phyloP scores from a whole-genome alignment of 805 yeast genomes.

The Dipodascus albidus region DNA sequence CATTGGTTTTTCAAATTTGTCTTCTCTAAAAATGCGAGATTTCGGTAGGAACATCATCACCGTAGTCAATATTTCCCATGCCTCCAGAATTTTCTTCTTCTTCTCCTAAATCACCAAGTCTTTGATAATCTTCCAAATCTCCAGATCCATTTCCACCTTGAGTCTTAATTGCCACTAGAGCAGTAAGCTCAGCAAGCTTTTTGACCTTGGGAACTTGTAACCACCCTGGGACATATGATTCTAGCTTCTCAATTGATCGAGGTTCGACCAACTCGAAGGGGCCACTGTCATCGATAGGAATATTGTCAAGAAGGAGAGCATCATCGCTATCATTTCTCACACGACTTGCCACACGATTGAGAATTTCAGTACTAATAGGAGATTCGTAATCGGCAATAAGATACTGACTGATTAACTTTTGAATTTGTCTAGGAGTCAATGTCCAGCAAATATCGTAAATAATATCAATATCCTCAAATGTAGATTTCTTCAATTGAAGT shows the following conservation, averaged over 20 bases:
- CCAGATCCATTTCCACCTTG: background rate
- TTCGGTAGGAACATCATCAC: constrained; percentile 1
- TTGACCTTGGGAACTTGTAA: constrained; percentile 80
- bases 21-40: background rate
- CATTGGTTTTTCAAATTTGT: too few species aligned
- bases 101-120: background rate
- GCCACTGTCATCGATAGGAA: constrained; percentile 31
- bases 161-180: constrained; percentile 15
- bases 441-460: constrained; percentile 92
- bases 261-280: constrained; percentile 32
- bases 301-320: constrained; percentile 22
- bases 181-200: constrained; percentile 66
- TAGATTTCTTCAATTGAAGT: constrained; percentile 81
- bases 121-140: background rate
- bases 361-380: constrained; percentile 74
- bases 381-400: constrained; percentile 89
- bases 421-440: constrained; percentile 86
- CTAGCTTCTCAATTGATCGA: constrained; percentile 60
- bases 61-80: background rate
- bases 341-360: constrained; percentile 56
- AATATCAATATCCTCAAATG: constrained; percentile 80
- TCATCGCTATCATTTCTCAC: constrained; percentile 31
- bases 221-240: constrained; percentile 83
- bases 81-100: background rate
- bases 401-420: constrained; percentile 80